Base-by-base conservation (phyloP, 2,329 filamentous ascomycete species). In the Macrophomina phaseolina region DNA sequence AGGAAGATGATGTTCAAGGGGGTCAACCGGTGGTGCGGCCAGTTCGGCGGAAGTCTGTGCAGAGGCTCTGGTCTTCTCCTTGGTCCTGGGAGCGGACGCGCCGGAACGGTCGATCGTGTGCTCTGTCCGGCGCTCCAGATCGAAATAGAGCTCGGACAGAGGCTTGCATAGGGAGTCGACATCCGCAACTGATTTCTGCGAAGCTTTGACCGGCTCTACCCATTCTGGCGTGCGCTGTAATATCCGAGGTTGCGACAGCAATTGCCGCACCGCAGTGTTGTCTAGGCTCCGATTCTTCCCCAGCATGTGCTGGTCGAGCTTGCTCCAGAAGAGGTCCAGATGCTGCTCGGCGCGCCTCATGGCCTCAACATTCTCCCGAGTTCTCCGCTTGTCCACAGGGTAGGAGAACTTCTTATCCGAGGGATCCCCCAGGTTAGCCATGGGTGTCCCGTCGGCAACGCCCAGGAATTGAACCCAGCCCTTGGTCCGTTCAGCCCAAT, bases 161-260 rank as follows among this genome's bases (percentile, higher is more conserved):
- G 70, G 69, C n/a, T 70, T 70, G 62, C 48, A 40, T 49, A 65
- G 49, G 32, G 46, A 36, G 18, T 65, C 23, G 2, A 52, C 30
- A 32, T 48, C 45, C 45, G 11, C 30, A 16, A 49, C 48, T 36
- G 40, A 18, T 9, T n/a, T 14, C 46, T 60, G 30, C 48, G 66
- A 49, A 30, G 45, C 46, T 36, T 53, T 67, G 4, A 61, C 65
- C 42, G 64, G 77, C 63, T 84, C 81, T 34, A 79, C 70, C 83
- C 84, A 87, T 12, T 80, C 77, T 0, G 80, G 75, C 0, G 84
- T 87, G n/a, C 85, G 78, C 36, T 81, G 80, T 6, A 87, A 70
- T 1, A 68, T 70, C 4, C 81, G 79, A 63, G 68, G 68, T 52
- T 65, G 71, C 30, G 1, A 76, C 18, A 46, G 76, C 71, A n/a